Base-by-base conservation (phyloP, 1,139 yeast genomes). In the Candida sp. region DNA sequence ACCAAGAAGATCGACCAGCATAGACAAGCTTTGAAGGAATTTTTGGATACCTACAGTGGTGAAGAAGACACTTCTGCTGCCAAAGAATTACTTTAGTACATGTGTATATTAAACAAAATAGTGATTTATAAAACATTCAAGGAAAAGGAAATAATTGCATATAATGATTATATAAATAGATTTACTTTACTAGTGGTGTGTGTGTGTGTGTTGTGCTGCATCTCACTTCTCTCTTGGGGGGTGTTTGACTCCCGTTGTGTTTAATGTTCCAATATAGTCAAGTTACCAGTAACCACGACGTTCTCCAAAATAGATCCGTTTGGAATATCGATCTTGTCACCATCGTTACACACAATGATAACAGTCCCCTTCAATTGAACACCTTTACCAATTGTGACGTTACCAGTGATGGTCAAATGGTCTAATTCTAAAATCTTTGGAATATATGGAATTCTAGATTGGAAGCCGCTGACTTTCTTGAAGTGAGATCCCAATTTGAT, bases 381-480 rank as follows among this genome's bases (percentile, higher is more conserved):
- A 63, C 85, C 86, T 71, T 90, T 90, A 65, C 99, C 99, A 63
- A 94, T 81, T 63, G 75, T 85, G 47, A 96, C 99, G 68, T 94
- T 93, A 73, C 99, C 99, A 50, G 99, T 94, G 61, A 94, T 93
- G 51, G 99, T 94, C 68, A 94, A 85, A 72, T 94, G 99, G 70
- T 94, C 99, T 66, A 94, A 85, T 76, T 94, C 99, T 65, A 94
- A 83, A 62, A 94, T 92, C 78, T 86, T 90, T 59, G 99, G 99
- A 85, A 94, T 96, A 68, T 93, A 97, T 47, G 98, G 87, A 57
- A 96, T 88, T 75, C 97, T 88, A 57, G 84, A 73, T 73, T 87
- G 96, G 83, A 96, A 94, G 59, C 90, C 94, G 49, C 90, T 84
- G 51, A 94, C 98, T 77, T 94, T 94, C 75, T 94, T 94, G 81